Conservation (phyloP, 208 protist genomes). For the Naegleria lovaniensis region DNA sequence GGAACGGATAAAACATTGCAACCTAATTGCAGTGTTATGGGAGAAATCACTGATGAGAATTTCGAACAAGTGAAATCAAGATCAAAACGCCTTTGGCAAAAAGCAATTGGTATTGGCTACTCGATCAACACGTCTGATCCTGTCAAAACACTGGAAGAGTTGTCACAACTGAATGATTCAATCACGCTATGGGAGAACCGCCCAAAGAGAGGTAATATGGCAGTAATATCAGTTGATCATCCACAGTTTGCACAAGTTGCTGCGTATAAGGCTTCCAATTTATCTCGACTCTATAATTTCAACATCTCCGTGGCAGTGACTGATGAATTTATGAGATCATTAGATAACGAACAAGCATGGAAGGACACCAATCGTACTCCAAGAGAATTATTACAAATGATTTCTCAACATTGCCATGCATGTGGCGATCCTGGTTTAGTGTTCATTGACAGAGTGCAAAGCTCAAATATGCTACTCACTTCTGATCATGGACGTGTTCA, state of each 20-base stretch:
- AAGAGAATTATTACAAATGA: no score
- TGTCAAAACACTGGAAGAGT: not conserved
- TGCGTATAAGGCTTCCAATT: not conserved
- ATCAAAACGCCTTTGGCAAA: no score
- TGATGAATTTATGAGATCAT: not conserved
- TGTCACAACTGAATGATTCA: not conserved
- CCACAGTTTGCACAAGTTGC: not conserved
- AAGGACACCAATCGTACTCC: not conserved
- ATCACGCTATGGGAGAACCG: not conserved
- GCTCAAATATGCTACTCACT: no score
- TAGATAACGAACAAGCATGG: not conserved
- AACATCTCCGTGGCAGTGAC: not conserved
- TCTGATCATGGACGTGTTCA: no score
- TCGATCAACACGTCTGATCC: not conserved
- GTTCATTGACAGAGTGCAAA: no score
- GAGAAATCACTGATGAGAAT: no score
- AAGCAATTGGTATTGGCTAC: no score
- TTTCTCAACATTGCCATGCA: no score
- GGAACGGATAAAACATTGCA: no score
- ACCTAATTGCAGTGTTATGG: no score
- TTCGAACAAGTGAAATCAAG: no score
- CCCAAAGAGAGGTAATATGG: not conserved
- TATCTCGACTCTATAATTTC: not conserved
- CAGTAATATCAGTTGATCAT: not conserved
- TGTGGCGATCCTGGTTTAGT: no score